phyloP scores from a whole-genome alignment of 768 basidiomycete species.

The Pleurotus djamor region DNA sequence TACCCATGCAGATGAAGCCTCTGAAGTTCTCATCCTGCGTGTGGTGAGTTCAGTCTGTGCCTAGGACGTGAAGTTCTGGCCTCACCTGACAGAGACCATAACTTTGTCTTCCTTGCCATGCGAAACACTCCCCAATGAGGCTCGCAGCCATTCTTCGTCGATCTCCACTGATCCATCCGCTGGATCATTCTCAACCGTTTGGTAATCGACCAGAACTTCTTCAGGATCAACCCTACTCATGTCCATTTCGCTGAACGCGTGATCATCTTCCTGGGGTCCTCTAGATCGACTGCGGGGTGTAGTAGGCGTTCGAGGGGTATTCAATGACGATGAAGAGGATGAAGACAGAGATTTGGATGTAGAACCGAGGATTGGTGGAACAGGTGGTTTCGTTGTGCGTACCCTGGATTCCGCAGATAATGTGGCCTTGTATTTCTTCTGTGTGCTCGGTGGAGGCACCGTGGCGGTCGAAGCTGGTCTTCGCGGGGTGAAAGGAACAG shows the following conservation, averaged over 20 bases:
- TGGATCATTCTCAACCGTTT: constrained; percentile 56
- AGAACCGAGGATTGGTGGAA: constrained; percentile 50
- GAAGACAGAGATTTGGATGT: constrained; percentile 40
- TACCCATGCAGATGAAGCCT: constrained; percentile 53
- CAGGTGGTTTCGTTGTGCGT: constrained; percentile 13
- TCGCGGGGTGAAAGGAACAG: constrained; percentile 1
- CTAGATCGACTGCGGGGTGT: constrained; percentile 39
- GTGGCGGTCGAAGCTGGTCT: constrained; percentile 8
- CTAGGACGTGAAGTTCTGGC: background rate
- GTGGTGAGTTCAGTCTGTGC: background rate
- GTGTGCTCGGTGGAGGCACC: constrained; percentile 27
- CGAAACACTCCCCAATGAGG: constrained; percentile 18
- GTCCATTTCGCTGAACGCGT: constrained; percentile 67
- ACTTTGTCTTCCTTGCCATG: constrained; percentile 83
- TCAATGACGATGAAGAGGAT: constrained; percentile 19
- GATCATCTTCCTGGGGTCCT: constrained; percentile 46
- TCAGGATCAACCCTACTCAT: constrained; percentile 73
- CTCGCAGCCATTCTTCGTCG: constrained; percentile 50
- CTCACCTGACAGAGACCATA: constrained; percentile 78
- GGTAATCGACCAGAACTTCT: constrained; percentile 72
- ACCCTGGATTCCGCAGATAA: constrained; percentile 39
- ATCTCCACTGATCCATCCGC: constrained; percentile 68
- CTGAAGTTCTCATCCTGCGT: constrained; percentile 62
- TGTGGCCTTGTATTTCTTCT: constrained; percentile 65
- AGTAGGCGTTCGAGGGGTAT: constrained; percentile 51